Evolutionary conservation across 2,329 filamentous ascomycete genomes (phyloP).

Genomic region (Fusarium neocosmosporiellum): DNA sequence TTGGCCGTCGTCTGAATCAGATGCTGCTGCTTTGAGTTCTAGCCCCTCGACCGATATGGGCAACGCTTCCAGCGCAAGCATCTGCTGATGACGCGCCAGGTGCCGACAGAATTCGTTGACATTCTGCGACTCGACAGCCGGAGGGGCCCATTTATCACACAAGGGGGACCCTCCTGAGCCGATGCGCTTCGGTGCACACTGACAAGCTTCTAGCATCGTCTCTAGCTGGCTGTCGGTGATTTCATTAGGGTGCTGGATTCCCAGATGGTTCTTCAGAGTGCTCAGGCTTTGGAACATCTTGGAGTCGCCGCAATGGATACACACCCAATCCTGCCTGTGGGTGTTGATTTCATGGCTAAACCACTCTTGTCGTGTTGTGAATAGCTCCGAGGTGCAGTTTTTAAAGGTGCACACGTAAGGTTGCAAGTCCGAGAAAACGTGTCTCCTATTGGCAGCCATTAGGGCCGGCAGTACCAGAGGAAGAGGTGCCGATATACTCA

Average conservation of each 20-base stretch:
- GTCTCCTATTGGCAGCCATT: neutral
- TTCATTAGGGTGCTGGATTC: neutral
- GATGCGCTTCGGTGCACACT: neutral
- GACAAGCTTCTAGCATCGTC: neutral
- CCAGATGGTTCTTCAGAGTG: neutral
- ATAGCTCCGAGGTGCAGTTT: neutral
- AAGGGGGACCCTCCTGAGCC: neutral
- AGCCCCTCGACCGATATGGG: neutral
- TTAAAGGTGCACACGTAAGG: slow-evolving; percentile 16
- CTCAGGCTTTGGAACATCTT: neutral
- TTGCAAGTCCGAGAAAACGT: slow-evolving; percentile 7
- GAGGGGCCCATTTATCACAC: neutral
- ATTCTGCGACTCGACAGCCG: neutral
- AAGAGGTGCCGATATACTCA: neutral
- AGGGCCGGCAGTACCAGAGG: neutral
- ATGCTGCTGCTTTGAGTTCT: neutral
- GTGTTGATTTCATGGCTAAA: slow-evolving; percentile 1
- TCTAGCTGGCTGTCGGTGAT: neutral
- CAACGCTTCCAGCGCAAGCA: neutral
- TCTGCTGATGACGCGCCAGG: neutral
- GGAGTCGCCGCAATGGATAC: neutral
- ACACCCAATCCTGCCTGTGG: neutral
- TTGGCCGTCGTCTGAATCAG: neutral
- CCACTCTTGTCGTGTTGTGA: slow-evolving; percentile 5
- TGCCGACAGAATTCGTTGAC: neutral